These are phyloP conservation scores for Salix koriyanagi DNA, from an alignment of 345 rosid species.

Conservation along the genomic window DNA sequence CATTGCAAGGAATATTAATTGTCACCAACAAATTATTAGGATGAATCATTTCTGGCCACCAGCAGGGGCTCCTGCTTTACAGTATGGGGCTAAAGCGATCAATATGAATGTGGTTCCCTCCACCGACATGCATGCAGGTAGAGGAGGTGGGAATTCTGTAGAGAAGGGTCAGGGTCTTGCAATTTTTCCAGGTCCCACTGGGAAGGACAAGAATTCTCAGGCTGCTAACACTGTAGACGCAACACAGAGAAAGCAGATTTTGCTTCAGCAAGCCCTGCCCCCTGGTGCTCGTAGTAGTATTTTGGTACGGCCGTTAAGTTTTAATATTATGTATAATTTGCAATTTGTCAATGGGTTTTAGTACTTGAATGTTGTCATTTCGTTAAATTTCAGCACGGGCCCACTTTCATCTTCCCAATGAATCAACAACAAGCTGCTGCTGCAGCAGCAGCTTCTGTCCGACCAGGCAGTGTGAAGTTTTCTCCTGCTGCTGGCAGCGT, in stretches of 20 bases:
- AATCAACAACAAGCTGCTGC: constrained; percentile 82
- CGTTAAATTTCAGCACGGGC: constrained; percentile 54
- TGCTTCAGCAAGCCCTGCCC: constrained; percentile 79
- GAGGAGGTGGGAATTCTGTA: constrained; percentile 44
- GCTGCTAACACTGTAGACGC: constrained; percentile 52
- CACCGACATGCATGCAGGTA: constrained; percentile 62
- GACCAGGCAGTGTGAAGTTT: constrained; percentile 64
- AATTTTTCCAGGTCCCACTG: constrained; percentile 38
- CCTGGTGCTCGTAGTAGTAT: constrained; percentile 72
- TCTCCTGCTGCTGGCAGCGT: constrained; percentile 39
- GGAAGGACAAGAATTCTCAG: constrained; percentile 55
- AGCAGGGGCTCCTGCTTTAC: constrained; percentile 67
- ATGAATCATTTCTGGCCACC: constrained; percentile 94
- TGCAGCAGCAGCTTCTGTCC: constrained; percentile 57
- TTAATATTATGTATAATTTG: neutral
- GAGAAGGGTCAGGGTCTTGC: constrained; percentile 61
- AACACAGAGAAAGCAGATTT: constrained; percentile 71
- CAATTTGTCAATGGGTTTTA: neutral
- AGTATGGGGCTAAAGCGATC: constrained; percentile 69
- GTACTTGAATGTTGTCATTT: neutral
- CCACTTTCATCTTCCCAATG: constrained; percentile 83
- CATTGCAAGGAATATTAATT: constrained; percentile 71
- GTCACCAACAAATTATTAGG: constrained; percentile 69
- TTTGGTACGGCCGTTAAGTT: constrained; percentile 45
- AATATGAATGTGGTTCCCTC: constrained; percentile 72